phyloP scores from a whole-genome alignment of 163 green algal species.

The Scenedesmus sp. region DNA sequence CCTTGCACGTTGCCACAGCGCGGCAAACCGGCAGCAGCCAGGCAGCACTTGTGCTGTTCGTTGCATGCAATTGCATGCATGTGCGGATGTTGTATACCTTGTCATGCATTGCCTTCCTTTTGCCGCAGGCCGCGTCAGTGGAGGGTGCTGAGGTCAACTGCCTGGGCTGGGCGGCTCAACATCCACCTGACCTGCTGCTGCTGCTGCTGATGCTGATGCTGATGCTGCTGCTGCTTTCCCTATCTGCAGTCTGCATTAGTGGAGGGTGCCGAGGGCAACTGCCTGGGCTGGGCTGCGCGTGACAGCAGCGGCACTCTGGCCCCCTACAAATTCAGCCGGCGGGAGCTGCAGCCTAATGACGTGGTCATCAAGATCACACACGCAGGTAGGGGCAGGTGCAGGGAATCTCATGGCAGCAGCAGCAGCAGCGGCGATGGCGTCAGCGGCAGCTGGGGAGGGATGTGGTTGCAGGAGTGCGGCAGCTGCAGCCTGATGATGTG shows the following conservation, averaged over 20 bases:
- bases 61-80: no score
- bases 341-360: constrained; percentile 61
- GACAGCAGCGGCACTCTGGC: constrained; percentile 62
- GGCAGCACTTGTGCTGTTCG: no score
- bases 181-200: no score
- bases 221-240: not conserved
- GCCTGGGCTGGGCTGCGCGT: constrained; percentile 64
- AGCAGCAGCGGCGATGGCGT: not conserved
- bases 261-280: constrained; percentile 56
- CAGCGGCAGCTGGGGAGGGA: not conserved
- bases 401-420: not conserved
- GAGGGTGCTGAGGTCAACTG: constrained; percentile 57
- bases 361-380: constrained; percentile 73
- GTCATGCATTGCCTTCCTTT: not conserved
- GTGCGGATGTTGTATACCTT: no score
- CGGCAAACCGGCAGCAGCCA: no score
- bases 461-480: no score
- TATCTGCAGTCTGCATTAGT: constrained; percentile 1
- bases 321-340: constrained; percentile 66
- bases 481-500: constrained; percentile 58
- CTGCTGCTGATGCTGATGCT: not conserved
- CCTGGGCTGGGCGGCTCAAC: constrained; percentile 53
- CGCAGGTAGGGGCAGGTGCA: not conserved
- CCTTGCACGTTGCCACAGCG: no score
- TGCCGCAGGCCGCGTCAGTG: not conserved